Conservation (phyloP, 1,284 basidiomycete species). For the Boletus mariae region DNA sequence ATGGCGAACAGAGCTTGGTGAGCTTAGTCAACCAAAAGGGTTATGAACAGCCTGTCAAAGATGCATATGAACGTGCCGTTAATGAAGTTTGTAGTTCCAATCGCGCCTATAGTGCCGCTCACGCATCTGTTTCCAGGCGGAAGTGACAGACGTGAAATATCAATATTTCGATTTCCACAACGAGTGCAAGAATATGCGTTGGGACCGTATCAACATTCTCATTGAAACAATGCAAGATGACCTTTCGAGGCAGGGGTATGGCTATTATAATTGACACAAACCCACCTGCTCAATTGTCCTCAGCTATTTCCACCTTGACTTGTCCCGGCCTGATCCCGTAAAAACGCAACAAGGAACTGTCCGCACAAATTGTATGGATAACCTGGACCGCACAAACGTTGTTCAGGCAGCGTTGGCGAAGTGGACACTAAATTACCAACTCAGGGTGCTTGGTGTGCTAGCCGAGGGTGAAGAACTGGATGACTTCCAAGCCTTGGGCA, state of each 20-base stretch:
- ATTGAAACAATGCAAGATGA: slow-evolving; percentile 78
- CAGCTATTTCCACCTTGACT: slow-evolving; percentile 74
- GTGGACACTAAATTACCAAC: slow-evolving; percentile 79
- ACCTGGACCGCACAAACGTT: slow-evolving; percentile 95
- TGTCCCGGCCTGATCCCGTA: slow-evolving; percentile 43
- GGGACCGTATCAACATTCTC: slow-evolving; percentile 86
- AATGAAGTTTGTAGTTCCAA: slow-evolving; percentile 43
- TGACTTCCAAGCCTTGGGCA: slow-evolving; percentile 74
- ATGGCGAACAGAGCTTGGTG: slow-evolving; percentile 82
- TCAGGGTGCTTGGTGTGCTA: slow-evolving; percentile 71
- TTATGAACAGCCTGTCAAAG: slow-evolving; percentile 93
- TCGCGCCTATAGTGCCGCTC: slow-evolving; percentile 2
- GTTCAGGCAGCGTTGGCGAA: slow-evolving; percentile 88
- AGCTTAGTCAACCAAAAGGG: slow-evolving; percentile 97
- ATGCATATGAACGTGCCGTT: slow-evolving; percentile 85
- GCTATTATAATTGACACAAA: neutral
- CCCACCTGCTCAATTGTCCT: slow-evolving; percentile 1
- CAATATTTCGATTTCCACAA: slow-evolving; percentile 98
- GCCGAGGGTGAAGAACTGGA: slow-evolving; percentile 69
- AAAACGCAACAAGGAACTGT: slow-evolving; percentile 65
- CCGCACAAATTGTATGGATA: slow-evolving; percentile 93
- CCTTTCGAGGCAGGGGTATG: slow-evolving; percentile 69
- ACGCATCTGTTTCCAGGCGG: slow-evolving; percentile 40
- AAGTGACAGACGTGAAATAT: slow-evolving; percentile 74
- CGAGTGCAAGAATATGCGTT: slow-evolving; percentile 94